Conservation (phyloP, 768 basidiomycete species). For the Gymnopilus junonius region DNA sequence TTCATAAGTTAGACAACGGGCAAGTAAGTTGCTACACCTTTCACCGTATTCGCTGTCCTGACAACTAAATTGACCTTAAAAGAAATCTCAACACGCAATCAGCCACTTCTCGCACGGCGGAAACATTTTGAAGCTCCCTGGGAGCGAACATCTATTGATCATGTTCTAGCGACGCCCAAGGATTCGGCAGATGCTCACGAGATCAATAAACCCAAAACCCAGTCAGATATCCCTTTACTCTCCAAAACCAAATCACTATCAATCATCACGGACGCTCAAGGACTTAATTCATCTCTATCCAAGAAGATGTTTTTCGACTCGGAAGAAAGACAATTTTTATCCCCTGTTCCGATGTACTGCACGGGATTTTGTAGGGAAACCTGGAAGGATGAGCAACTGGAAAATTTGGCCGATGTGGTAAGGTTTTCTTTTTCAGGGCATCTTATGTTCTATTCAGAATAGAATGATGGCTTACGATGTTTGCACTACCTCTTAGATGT, state of each 20-base stretch:
- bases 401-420: slow-evolving; percentile 33
- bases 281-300: not conserved
- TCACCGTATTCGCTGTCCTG: not conserved
- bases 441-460: not conserved
- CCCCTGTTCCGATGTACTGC: slow-evolving; percentile 34
- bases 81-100: slow-evolving; percentile 15
- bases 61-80: not conserved
- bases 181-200: not conserved
- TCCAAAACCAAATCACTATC: slow-evolving; percentile 11
- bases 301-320: slow-evolving; percentile 13
- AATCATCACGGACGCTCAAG: slow-evolving; percentile 18
- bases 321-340: slow-evolving; percentile 25
- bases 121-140: slow-evolving; percentile 4
- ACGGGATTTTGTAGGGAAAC: slow-evolving; percentile 33
- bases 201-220: not conserved
- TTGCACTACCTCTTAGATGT: slow-evolving; percentile 30
- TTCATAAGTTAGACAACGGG: slow-evolving; percentile 12
- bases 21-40: slow-evolving; percentile 11
- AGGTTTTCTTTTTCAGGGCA: slow-evolving; percentile 13
- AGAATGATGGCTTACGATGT: not conserved
- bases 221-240: not conserved
- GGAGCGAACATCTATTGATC: slow-evolving; percentile 20
- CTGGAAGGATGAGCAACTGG: slow-evolving; percentile 1
- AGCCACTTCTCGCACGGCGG: slow-evolving; percentile 1
- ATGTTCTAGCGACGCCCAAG: slow-evolving; percentile 10